Percentiles rank a stretch among this genome's conserved stretches.
phyloP scores from a whole-genome alignment of 2,329 filamentous ascomycete genomes.

The Phoma sp. region DNA sequence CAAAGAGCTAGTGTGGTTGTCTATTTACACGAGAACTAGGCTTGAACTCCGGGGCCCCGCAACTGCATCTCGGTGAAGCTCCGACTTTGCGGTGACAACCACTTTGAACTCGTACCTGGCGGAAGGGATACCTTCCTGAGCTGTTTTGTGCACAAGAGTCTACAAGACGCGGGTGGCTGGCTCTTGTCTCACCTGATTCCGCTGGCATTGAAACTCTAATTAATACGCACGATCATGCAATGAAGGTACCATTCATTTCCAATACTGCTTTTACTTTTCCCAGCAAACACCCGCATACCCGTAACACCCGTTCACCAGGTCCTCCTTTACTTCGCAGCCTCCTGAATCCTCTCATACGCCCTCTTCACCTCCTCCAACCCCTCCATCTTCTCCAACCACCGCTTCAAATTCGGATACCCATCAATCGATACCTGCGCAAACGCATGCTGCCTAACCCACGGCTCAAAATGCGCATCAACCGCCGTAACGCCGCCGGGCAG shows the following conservation, averaged over 20 bases:
- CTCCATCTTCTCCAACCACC: constrained; percentile 53
- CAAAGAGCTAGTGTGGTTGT: neutral
- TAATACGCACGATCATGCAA: neutral
- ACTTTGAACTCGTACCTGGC: neutral
- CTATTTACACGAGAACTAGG: neutral
- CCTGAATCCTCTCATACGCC: constrained; percentile 23
- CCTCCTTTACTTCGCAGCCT: constrained; percentile 61
- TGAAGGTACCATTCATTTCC: too few relatives aligned
- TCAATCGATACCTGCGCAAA: constrained; percentile 15
- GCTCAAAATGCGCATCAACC: constrained; percentile 16
- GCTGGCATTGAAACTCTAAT: neutral
- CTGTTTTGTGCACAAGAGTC: neutral
- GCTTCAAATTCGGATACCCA: constrained; percentile 73
- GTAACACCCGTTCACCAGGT: neutral
- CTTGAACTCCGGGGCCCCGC: constrained; percentile 13
- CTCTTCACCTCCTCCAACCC: constrained; percentile 29
- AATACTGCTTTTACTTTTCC: too few relatives aligned
- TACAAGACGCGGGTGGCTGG: neutral
- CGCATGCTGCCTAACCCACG: constrained; percentile 15
- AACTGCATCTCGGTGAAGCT: too few relatives aligned
- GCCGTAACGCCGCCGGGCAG: constrained; percentile 9
- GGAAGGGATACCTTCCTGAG: neutral
- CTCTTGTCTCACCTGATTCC: too few relatives aligned
- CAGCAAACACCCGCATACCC: too few relatives aligned
- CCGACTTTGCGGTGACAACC: too few relatives aligned